These are phyloP conservation scores for Psilocybe sp. DNA, from an alignment of 768 basidiomycete species.

Conservation along the genomic window DNA sequence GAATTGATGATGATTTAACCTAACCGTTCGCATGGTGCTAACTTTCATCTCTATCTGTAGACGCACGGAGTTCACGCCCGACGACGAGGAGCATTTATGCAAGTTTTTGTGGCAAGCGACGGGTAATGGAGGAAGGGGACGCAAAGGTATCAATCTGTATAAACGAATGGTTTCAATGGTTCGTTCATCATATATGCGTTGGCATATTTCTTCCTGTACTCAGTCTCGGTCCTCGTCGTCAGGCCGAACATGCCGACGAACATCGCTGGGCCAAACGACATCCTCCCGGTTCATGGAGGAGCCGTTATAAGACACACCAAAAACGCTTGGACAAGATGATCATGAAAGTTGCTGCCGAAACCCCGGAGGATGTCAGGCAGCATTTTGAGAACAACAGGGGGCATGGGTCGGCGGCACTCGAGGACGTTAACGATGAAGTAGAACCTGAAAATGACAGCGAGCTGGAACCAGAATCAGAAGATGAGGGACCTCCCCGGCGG, in stretches of 20 bases:
- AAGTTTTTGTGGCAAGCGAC: conserved; percentile 32
- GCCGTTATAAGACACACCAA: conserved; percentile 41
- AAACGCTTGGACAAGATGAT: conserved; percentile 34
- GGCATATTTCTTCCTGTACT: background rate
- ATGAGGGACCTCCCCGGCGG: background rate
- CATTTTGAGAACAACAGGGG: background rate
- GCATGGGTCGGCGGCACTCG: conserved; percentile 9
- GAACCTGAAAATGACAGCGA: background rate
- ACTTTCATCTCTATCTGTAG: conserved; percentile 6
- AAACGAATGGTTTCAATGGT: conserved; percentile 27
- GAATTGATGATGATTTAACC: too few species aligned
- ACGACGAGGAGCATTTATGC: conserved; percentile 37
- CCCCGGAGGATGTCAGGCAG: conserved; percentile 21
- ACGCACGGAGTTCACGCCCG: conserved; percentile 29
- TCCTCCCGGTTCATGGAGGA: conserved; percentile 44
- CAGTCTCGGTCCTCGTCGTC: background rate
- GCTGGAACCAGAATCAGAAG: conserved; percentile 7
- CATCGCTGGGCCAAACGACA: conserved; percentile 41
- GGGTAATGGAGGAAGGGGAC: conserved; percentile 33
- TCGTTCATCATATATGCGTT: conserved; percentile 13
- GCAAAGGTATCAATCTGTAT: conserved; percentile 34
- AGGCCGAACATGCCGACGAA: conserved; percentile 15
- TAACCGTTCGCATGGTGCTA: too few species aligned
- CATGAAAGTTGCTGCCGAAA: conserved; percentile 16
- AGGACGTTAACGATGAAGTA: conserved; percentile 7